phyloP scores from a whole-genome alignment of 306 rosid species.

The Benincasa hispida region DNA sequence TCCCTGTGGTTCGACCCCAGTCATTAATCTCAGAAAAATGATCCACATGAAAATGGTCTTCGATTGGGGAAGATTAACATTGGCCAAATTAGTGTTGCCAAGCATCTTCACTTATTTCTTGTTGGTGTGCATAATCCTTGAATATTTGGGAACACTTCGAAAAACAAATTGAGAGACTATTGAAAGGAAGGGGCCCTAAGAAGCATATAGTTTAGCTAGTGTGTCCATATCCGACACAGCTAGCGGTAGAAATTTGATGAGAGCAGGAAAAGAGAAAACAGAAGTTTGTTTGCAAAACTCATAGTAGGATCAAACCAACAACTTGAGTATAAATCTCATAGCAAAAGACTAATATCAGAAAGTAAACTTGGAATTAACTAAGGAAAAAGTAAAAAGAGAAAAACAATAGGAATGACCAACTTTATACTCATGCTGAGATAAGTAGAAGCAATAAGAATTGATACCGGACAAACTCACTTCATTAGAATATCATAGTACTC shows the following conservation, averaged over 20 bases:
- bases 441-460: background rate
- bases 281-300: background rate
- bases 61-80: background rate
- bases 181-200: too few species aligned
- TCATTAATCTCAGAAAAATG: background rate
- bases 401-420: too few species aligned
- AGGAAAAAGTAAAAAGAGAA: background rate
- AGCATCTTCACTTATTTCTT: background rate
- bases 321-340: background rate
- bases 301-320: background rate
- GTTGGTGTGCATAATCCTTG: background rate
- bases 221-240: background rate
- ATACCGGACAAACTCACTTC: slow-evolving; percentile 43
- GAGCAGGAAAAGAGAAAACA: background rate
- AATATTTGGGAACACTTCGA: background rate
- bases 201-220: too few species aligned
- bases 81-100: background rate
- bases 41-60: background rate
- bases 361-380: background rate
- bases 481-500: slow-evolving; percentile 93
- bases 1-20: too few species aligned
- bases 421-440: background rate
- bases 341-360: background rate
- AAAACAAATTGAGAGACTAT: background rate
- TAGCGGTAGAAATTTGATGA: background rate